A percentile compares a stretch with the other conserved stretches of the same genome.
Evolutionary conservation across 75 land plant species (phyloP).

Genomic region (Sequoia sempervirens): DNA sequence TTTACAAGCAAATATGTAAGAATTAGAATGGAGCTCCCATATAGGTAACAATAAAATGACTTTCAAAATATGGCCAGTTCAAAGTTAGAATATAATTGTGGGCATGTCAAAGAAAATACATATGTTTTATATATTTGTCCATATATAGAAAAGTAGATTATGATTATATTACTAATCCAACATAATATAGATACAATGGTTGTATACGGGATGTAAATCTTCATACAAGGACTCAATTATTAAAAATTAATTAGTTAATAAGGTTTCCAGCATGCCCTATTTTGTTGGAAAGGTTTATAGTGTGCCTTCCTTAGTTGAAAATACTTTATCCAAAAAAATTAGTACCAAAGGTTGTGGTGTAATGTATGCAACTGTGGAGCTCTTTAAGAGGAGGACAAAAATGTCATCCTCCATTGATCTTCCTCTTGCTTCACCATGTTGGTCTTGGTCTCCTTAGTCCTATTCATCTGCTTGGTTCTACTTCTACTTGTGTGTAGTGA

Average conservation of each 20-base stretch:
- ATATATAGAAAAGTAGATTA: neutral
- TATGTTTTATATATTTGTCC: neutral
- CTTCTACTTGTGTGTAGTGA: too few relatives aligned
- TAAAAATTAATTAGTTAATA: neutral
- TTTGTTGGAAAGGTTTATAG: neutral
- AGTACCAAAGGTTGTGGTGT: neutral
- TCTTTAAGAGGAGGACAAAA: too few relatives aligned
- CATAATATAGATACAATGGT: neutral
- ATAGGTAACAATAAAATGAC: neutral
- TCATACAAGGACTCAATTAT: neutral
- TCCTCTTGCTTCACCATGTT: too few relatives aligned
- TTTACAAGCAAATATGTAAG: neutral
- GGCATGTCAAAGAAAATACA: neutral
- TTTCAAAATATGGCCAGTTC: neutral
- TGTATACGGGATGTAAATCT: neutral
- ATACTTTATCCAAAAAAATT: neutral
- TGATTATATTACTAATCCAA: neutral
- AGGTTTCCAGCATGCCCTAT: neutral
- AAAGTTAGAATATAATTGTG: neutral
- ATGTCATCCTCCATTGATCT: too few relatives aligned
- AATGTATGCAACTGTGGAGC: too few relatives aligned
- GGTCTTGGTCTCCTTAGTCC: too few relatives aligned
- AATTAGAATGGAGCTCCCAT: neutral
- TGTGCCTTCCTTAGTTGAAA: neutral
- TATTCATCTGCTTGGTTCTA: too few relatives aligned